Base-by-base conservation (phyloP, 257 asterid species). In the Penstemon barbatus region DNA sequence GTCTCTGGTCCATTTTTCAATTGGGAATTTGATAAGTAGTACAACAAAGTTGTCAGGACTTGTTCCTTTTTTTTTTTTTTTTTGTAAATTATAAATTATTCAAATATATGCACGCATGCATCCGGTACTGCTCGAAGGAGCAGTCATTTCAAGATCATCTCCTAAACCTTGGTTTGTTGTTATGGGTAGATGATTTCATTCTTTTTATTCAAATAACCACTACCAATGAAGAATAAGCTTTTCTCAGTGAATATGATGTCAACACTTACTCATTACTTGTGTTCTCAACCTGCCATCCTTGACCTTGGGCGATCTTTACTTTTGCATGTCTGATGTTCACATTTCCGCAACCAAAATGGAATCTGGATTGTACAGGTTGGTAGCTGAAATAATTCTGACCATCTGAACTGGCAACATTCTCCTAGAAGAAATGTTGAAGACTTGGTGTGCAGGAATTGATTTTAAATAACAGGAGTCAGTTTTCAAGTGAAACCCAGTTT, bases 201-300 rank as follows among this genome's bases (percentile, higher is more conserved):
- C 33, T 56, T 40, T 71, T 77, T 19, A 25, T 61, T 53, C 41
- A 48, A 6, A 46, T 15, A 10, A 38, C 37, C n/a, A 51, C 40
- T 45, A 12, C 2, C 12, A 56, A 57, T 60, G 43, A 48, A 9
- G 60, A 41, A 41, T 37, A 50, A 48, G 46, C 40, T n/a, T 19
- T 36, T 65, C 52, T 62, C 54, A 39, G 57, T 46, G 55, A 18
- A 4, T 62, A 63, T 63, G 67, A 58, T 13, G 8, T 58, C 61
- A 19, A 53, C 43, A 43, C 48, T 38, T 63, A 61, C 19, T 42
- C 8, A 11, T 5, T 12, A 43, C 11, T 43, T 42, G 19, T 55
- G 44, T 63, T 63, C 11, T 8, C 44, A 12, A 43, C 42, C n/a
- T 63, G 41, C 39, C 25, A 36, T 19, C 56, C 68, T 63, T 40